A percentile compares a stretch with the other conserved stretches of the same genome.
Conservation (phyloP, 2,329 filamentous ascomycete genomes). For the Blumeria graminis region DNA sequence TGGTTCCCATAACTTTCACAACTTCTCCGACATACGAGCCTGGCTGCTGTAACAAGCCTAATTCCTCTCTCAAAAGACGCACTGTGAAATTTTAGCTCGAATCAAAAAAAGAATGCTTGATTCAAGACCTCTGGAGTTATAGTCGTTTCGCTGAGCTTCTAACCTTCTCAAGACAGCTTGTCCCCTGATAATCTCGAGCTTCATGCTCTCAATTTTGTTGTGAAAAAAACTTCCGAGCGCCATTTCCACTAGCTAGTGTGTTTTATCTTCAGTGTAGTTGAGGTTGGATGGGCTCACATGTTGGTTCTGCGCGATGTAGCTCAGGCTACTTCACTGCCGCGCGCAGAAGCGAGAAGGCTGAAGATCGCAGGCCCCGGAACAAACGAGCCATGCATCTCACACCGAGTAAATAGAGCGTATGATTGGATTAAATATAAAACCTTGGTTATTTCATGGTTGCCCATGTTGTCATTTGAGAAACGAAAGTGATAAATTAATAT, state of each 20-base stretch:
- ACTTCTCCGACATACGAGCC: conserved; percentile 97
- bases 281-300: too few relatives aligned
- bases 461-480: too few relatives aligned
- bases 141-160: conserved; percentile 96
- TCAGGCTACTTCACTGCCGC: too few relatives aligned
- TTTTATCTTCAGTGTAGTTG: too few relatives aligned
- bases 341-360: too few relatives aligned
- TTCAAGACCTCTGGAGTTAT: conserved; percentile 54
- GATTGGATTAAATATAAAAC: too few relatives aligned
- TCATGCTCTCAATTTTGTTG: conserved; percentile 99
- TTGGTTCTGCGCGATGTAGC: too few relatives aligned
- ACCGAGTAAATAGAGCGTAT: too few relatives aligned
- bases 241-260: conserved; percentile 27
- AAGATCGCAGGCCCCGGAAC: too few relatives aligned
- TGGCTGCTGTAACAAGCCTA: conserved; percentile 85
- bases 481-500: too few relatives aligned
- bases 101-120: conserved; percentile 3
- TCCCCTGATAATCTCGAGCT: conserved; percentile 98
- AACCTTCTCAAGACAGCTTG: conserved; percentile 85
- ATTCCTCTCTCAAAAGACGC: conserved; percentile 78
- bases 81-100: conserved; percentile 23
- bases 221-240: conserved; percentile 98
- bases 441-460: too few relatives aligned
- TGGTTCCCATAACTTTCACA: conserved; percentile 99
- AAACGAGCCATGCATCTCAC: too few relatives aligned